Percentiles rank a stretch among this genome's conserved stretches.
Evolutionary conservation across 2,329 filamentous ascomycete species (phyloP).

Genomic region (Aspergillus unguis): DNA sequence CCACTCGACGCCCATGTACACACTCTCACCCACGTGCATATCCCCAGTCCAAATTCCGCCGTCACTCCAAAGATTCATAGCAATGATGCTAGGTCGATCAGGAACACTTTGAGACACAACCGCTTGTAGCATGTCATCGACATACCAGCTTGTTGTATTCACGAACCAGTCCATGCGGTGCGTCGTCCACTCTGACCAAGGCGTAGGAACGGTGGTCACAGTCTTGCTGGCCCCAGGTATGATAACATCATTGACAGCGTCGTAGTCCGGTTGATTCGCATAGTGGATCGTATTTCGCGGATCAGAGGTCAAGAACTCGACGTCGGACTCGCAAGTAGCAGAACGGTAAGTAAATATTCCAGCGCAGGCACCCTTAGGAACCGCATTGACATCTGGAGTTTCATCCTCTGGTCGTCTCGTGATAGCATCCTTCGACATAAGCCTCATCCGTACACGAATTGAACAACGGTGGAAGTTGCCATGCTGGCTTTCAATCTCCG

Average conservation of each 20-base stretch:
- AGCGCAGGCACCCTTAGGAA: slow-evolving; percentile 45
- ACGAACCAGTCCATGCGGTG: slow-evolving; percentile 43
- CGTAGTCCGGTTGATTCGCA: slow-evolving; percentile 44
- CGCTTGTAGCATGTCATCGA: slow-evolving; percentile 29
- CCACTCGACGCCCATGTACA: slow-evolving; percentile 41
- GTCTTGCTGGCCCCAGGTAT: slow-evolving; percentile 35
- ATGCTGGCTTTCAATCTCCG: slow-evolving; percentile 47
- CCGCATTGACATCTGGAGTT: background rate
- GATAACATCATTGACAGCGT: slow-evolving; percentile 29
- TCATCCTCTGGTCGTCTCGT: background rate
- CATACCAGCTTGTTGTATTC: slow-evolving; percentile 36
- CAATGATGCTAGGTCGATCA: slow-evolving; percentile 34
- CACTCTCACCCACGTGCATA: slow-evolving; percentile 35
- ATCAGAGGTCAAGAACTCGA: slow-evolving; percentile 53
- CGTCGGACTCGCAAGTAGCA: slow-evolving; percentile 49
- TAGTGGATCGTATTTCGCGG: slow-evolving; percentile 42
- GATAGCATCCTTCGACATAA: slow-evolving; percentile 26
- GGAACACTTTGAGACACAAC: slow-evolving; percentile 38
- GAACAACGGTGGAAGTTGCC: slow-evolving; percentile 48
- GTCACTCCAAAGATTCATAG: slow-evolving; percentile 45
- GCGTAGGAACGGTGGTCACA: slow-evolving; percentile 25
- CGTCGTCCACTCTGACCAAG: slow-evolving; percentile 41
- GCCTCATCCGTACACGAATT: slow-evolving; percentile 47
- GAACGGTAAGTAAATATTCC: slow-evolving; percentile 52
- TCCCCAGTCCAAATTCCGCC: slow-evolving; percentile 43